Evolutionary conservation across 371 early-diverging fungal species (phyloP).

Genomic region (Rhizopus microsporus): DNA sequence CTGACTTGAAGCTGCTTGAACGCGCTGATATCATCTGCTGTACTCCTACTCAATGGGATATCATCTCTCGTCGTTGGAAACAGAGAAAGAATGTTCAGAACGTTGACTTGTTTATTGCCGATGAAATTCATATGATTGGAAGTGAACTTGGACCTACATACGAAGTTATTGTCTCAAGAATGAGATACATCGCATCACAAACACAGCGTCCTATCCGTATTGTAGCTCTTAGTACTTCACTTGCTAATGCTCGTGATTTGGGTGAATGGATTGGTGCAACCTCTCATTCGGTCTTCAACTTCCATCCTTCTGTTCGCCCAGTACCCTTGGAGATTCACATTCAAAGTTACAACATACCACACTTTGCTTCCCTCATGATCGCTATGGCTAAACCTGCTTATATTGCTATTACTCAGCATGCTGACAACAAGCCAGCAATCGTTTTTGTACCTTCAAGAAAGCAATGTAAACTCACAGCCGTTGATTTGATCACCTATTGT

Average conservation of each 20-base stretch:
- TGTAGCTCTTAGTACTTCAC: conserved; percentile 84
- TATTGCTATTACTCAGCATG: conserved; percentile 71
- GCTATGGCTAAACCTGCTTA: conserved; percentile 93
- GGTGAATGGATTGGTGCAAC: conserved; percentile 96
- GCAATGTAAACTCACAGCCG: conserved; percentile 88
- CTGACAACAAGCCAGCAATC: conserved; percentile 68
- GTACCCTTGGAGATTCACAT: conserved; percentile 94
- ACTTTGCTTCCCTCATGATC: conserved; percentile 93
- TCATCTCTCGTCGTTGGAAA: conserved; percentile 93
- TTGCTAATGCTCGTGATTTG: conserved; percentile 95
- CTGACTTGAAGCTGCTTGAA: conserved; percentile 85
- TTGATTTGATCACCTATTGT: conserved; percentile 78
- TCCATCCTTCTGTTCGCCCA: conserved; percentile 91
- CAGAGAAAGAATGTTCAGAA: conserved; percentile 91
- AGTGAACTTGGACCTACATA: conserved; percentile 84
- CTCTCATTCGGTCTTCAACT: conserved; percentile 81
- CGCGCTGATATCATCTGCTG: conserved; percentile 89
- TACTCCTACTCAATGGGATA: conserved; percentile 99
- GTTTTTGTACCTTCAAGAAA: conserved; percentile 94
- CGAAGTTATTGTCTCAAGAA: conserved; percentile 90
- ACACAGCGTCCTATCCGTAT: conserved; percentile 83
- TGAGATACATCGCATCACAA: conserved; percentile 91
- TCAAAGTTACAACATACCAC: conserved; percentile 86
- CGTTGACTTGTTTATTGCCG: conserved; percentile 90
- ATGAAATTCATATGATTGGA: conserved; percentile 96